A percentile compares a stretch with the other conserved stretches of the same genome.
These are phyloP conservation scores for Neurospora sp. DNA, from an alignment of 495 filamentous ascomycete species.

Conservation along the genomic window DNA sequence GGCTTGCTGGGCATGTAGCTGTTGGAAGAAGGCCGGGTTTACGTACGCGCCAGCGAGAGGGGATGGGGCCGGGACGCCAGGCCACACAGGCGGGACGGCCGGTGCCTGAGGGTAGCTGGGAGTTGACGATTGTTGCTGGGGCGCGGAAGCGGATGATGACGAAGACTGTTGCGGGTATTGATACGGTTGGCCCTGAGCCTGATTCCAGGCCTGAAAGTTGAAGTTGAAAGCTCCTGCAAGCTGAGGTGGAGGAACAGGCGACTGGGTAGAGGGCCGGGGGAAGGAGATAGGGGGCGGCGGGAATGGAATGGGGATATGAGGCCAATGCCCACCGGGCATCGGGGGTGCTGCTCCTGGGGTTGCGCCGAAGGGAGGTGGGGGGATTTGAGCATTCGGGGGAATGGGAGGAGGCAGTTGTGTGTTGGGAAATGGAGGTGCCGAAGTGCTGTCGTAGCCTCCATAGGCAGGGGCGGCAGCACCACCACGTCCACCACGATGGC, in stretches of 20 bases:
- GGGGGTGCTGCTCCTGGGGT: slow-evolving; percentile 1
- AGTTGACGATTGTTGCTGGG: neutral
- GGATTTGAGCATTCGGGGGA: slow-evolving; percentile 7
- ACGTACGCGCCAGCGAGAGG: slow-evolving; percentile 46
- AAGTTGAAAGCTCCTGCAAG: slow-evolving; percentile 10
- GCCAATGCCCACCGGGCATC: slow-evolving; percentile 6
- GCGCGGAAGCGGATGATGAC: slow-evolving; percentile 2
- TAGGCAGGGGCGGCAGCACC: slow-evolving; percentile 3
- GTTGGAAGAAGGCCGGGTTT: slow-evolving; percentile 53
- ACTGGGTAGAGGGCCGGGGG: slow-evolving; percentile 2
- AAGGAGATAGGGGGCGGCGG: slow-evolving; percentile 5
- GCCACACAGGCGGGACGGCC: slow-evolving; percentile 1
- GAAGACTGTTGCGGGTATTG: slow-evolving; percentile 6
- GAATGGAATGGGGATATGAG: neutral
- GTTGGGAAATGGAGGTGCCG: slow-evolving; percentile 3
- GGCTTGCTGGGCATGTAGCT: slow-evolving; percentile 16
- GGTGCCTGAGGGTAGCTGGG: slow-evolving; percentile 2
- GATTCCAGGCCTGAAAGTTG: slow-evolving; percentile 12
- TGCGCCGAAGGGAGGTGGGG: slow-evolving; percentile 7
- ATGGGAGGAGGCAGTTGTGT: slow-evolving; percentile 1
- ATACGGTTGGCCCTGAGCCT: slow-evolving; percentile 7
- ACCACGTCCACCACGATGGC: slow-evolving; percentile 5
- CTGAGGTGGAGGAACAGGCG: slow-evolving; percentile 1
- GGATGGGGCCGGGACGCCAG: slow-evolving; percentile 11
- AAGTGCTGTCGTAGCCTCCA: neutral